Percentiles rank a stretch among this genome's conserved stretches.
Conservation (phyloP, 768 basidiomycete genomes). For the Chalciporus sphaerocephalus region DNA sequence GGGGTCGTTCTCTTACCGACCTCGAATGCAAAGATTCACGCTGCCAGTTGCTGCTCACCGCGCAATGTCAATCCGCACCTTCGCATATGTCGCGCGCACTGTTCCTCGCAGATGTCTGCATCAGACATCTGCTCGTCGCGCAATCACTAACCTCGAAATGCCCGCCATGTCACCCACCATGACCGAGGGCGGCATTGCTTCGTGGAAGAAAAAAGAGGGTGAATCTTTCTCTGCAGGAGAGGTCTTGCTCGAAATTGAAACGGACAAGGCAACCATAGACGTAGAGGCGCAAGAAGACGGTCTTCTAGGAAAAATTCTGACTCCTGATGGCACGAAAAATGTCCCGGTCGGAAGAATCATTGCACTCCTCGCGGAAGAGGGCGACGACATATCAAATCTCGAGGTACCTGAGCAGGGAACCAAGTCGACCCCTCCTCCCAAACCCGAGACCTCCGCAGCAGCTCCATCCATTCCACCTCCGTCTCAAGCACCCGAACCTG, state of each 20-base stretch:
- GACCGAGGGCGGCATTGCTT: slow-evolving; percentile 89
- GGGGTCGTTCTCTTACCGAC: slow-evolving; percentile 7
- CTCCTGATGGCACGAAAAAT: slow-evolving; percentile 74
- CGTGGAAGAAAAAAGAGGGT: slow-evolving; percentile 88
- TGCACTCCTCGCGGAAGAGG: slow-evolving; percentile 91
- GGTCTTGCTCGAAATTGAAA: slow-evolving; percentile 88
- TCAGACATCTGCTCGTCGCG: slow-evolving; percentile 45
- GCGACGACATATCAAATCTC: slow-evolving; percentile 89
- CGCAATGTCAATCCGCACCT: slow-evolving; percentile 16
- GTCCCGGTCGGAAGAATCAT: slow-evolving; percentile 86
- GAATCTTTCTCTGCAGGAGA: slow-evolving; percentile 78
- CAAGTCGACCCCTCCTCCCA: slow-evolving; percentile 11
- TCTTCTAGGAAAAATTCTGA: slow-evolving; percentile 84
- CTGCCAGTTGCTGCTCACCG: slow-evolving; percentile 2
- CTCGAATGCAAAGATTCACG: no score
- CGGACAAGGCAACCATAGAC: slow-evolving; percentile 95
- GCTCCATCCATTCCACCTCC: slow-evolving; percentile 15
- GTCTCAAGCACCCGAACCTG: slow-evolving; percentile 20
- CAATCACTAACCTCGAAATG: slow-evolving; percentile 78
- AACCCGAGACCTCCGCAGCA: slow-evolving; percentile 23
- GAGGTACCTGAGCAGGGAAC: slow-evolving; percentile 49
- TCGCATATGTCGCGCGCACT: slow-evolving; percentile 10
- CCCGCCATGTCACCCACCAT: slow-evolving; percentile 98
- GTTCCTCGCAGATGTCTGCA: slow-evolving; percentile 40
- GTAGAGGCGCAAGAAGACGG: slow-evolving; percentile 99